Evolutionary conservation across 768 basidiomycete species (phyloP).

Genomic region (Arthromyces matolae): DNA sequence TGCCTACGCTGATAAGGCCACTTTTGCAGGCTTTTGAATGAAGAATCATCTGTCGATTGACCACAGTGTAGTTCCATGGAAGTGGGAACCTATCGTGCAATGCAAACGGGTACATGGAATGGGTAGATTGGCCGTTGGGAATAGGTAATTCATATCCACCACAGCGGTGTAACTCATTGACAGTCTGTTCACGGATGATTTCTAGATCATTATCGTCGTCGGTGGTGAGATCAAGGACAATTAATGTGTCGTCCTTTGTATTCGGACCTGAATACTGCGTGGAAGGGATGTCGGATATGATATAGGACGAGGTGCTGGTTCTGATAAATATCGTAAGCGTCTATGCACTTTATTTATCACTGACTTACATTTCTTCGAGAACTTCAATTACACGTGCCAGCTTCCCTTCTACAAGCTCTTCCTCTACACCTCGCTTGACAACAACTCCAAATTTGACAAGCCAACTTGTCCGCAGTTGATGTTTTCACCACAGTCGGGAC

Average conservation of each 20-base stretch:
- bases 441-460: slow-evolving; percentile 1
- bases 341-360: not conserved
- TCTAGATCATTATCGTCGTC: not conserved
- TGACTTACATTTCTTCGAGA: slow-evolving; percentile 2
- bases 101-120: not conserved
- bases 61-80: slow-evolving; percentile 1
- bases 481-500: too few relatives aligned
- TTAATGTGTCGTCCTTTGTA: too few relatives aligned
- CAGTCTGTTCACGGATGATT: not conserved
- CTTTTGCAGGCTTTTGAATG: not conserved
- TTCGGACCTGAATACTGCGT: slow-evolving; percentile 2
- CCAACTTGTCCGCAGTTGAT: too few relatives aligned
- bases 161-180: too few relatives aligned
- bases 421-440: not conserved
- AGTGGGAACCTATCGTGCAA: not conserved
- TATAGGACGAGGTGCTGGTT: slow-evolving; percentile 21
- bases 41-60: not conserved
- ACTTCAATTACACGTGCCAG: not conserved
- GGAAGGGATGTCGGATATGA: slow-evolving; percentile 2
- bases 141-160: not conserved
- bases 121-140: not conserved
- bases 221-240: not conserved
- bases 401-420: slow-evolving; percentile 4
- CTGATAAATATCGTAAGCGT: not conserved
- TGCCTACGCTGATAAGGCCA: not conserved